phyloP scores from a whole-genome alignment of 768 basidiomycete genomes.

The Agaricus subrufescens region DNA sequence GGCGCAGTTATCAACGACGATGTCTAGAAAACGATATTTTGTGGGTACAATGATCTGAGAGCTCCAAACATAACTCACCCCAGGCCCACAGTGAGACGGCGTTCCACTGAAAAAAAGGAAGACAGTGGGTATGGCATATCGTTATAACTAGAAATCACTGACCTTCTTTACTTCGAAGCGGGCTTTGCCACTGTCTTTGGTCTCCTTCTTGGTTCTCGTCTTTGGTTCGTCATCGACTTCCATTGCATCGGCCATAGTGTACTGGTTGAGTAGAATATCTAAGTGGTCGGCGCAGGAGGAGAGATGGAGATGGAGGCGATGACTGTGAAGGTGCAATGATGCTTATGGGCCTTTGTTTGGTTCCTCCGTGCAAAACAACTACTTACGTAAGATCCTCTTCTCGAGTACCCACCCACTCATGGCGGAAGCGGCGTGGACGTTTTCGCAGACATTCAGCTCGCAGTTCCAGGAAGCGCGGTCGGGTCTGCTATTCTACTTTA shows the following conservation, averaged over 20 bases:
- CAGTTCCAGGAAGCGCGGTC: conserved; percentile 45
- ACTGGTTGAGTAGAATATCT: not conserved
- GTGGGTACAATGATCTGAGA: conserved; percentile 11
- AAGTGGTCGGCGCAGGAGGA: not conserved
- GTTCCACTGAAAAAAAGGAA: conserved; percentile 71
- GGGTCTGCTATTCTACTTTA: conserved; percentile 34
- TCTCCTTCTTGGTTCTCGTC: conserved; percentile 31
- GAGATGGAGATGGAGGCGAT: not conserved
- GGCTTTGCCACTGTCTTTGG: conserved; percentile 65
- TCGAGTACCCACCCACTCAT: too few relatives aligned
- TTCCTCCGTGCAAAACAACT: too few relatives aligned
- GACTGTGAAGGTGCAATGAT: not conserved
- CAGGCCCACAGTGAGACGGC: conserved; percentile 98
- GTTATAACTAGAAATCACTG: conserved; percentile 9
- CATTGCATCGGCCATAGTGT: conserved; percentile 34
- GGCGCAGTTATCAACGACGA: conserved; percentile 98
- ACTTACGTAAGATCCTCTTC: too few relatives aligned
- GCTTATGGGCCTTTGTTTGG: too few relatives aligned
- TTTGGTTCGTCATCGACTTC: conserved; percentile 52
- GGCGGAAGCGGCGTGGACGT: conserved; percentile 28
- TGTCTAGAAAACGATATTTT: conserved; percentile 49
- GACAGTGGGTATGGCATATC: not conserved
- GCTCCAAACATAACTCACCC: conserved; percentile 48
- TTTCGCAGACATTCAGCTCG: conserved; percentile 45
- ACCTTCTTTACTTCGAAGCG: conserved; percentile 99